phyloP scores from a whole-genome alignment of 1,284 basidiomycete species.

The Cutaneotrichosporon cavernicola region DNA sequence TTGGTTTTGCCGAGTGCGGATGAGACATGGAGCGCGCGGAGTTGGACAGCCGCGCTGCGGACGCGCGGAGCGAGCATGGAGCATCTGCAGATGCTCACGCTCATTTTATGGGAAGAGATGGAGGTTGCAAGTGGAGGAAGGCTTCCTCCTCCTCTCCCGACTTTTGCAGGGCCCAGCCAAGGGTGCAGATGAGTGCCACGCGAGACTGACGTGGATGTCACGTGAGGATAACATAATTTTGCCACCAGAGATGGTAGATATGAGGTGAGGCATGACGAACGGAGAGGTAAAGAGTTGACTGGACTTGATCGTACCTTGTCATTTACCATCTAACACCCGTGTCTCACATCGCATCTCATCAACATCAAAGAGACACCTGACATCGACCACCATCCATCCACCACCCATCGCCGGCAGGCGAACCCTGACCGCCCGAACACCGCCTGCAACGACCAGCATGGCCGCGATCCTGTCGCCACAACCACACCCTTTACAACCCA shows the following conservation, averaged over 20 bases:
- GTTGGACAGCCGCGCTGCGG: neutral
- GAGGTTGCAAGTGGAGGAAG: neutral
- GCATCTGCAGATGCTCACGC: conserved; percentile 2
- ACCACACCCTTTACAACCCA: neutral
- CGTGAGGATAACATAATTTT: neutral
- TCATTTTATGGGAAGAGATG: neutral
- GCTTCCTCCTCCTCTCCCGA: neutral
- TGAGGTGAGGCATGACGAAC: neutral
- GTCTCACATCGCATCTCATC: neutral
- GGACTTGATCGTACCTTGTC: neutral
- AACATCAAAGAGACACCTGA: neutral
- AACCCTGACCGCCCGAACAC: neutral
- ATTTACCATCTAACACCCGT: neutral
- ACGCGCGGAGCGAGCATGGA: neutral
- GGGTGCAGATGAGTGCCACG: neutral
- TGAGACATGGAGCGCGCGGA: neutral
- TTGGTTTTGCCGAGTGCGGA: no score
- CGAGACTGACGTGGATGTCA: neutral
- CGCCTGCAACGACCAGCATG: neutral
- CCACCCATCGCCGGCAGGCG: neutral
- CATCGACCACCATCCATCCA: neutral
- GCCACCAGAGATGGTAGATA: neutral
- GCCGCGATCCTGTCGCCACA: conserved; percentile 4
- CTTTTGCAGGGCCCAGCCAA: neutral
- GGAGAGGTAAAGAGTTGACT: conserved; percentile 4